Conservation (phyloP, 2,329 filamentous ascomycete genomes). For the Cordyceps javanica region DNA sequence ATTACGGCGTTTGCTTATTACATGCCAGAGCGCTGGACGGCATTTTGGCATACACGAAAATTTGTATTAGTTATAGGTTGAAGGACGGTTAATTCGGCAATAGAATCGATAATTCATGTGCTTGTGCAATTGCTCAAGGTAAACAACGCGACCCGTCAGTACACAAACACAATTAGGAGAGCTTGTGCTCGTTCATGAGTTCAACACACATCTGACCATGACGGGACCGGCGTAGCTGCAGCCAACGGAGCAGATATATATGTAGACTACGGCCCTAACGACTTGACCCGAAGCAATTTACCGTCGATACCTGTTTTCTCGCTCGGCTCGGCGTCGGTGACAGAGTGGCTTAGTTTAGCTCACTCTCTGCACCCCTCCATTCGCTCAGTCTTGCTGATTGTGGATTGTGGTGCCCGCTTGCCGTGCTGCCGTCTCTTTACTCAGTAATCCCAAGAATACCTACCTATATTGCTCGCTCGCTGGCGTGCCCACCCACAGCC, state of each 20-base stretch:
- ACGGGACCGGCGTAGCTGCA: too few relatives aligned
- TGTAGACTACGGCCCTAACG: too few relatives aligned
- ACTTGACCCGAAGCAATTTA: not conserved
- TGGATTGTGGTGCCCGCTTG: not conserved
- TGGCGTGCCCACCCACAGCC: slow-evolving; percentile 4
- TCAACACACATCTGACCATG: too few relatives aligned
- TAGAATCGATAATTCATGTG: slow-evolving; percentile 1
- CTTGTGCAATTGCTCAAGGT: not conserved
- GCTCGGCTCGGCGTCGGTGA: not conserved
- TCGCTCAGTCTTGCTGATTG: not conserved
- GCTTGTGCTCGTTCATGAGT: too few relatives aligned
- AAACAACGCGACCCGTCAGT: too few relatives aligned
- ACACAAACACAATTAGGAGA: too few relatives aligned
- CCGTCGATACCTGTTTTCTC: too few relatives aligned
- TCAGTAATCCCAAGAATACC: too few relatives aligned
- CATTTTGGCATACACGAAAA: slow-evolving; percentile 1
- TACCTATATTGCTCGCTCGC: not conserved
- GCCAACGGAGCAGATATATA: too few relatives aligned
- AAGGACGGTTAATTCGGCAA: slow-evolving; percentile 1
- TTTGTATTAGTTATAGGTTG: slow-evolving; percentile 7
- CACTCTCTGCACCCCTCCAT: not conserved
- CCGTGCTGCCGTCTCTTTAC: not conserved
- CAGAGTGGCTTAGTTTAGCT: not conserved
- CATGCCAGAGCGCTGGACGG: not conserved
- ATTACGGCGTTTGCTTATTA: slow-evolving; percentile 4